Percentiles rank a stretch among this genome's conserved stretches.
Evolutionary conservation across 805 yeast species (phyloP).

Genomic region (Candida gorgasii): DNA sequence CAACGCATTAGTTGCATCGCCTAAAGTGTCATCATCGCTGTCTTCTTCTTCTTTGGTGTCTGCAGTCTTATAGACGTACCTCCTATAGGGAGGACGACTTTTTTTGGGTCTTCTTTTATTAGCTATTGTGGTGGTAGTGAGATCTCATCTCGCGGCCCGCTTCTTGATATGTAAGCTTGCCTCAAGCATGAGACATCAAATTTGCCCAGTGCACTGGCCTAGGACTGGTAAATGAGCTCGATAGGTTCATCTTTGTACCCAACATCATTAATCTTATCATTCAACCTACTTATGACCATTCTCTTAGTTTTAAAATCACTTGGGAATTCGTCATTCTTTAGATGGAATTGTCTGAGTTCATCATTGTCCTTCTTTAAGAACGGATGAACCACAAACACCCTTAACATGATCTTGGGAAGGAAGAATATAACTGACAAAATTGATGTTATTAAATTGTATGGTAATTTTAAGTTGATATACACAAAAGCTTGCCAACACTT

Average conservation of each 20-base stretch:
- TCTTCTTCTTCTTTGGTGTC: conserved; percentile 27
- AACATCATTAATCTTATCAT: conserved; percentile 1
- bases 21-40: conserved; percentile 10
- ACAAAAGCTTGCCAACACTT: conserved; percentile 1
- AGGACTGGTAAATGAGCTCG: neutral
- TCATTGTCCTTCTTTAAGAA: neutral
- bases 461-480: conserved; percentile 16
- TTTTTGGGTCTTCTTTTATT: conserved; percentile 87
- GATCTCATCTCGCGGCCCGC: too few species aligned
- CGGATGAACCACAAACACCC: conserved; percentile 19
- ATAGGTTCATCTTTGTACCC: neutral
- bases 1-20: neutral
- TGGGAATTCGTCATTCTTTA: conserved; percentile 4
- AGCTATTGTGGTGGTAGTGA: conserved; percentile 64
- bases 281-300: conserved; percentile 1
- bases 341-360: conserved; percentile 17
- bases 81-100: conserved; percentile 73
- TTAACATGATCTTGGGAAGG: conserved; percentile 23
- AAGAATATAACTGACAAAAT: conserved; percentile 19
- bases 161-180: too few species aligned
- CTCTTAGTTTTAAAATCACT: conserved; percentile 1
- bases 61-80: conserved; percentile 60
- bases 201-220: too few species aligned
- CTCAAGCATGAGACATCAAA: too few species aligned
- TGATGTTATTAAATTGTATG: conserved; percentile 17